These are phyloP conservation scores for Liquidambar formosana DNA, from an alignment of 164 flowering plant genomes.

Conservation along the genomic window DNA sequence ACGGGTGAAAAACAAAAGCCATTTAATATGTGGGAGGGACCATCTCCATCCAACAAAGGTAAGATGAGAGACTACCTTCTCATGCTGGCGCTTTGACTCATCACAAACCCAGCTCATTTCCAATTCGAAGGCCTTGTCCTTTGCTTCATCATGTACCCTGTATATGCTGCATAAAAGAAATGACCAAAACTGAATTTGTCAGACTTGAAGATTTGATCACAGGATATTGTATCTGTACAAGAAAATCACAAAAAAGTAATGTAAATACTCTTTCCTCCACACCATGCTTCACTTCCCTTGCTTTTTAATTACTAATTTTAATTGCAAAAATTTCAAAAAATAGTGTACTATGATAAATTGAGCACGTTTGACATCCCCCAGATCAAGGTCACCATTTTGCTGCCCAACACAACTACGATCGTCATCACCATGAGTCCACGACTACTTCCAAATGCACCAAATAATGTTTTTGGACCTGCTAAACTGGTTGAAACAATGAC, in stretches of 20 bases:
- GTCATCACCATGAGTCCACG: too few relatives aligned
- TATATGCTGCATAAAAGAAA: conserved; percentile 2
- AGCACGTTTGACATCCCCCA: too few relatives aligned
- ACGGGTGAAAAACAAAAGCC: too few relatives aligned
- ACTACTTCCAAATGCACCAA: too few relatives aligned
- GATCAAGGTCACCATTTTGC: too few relatives aligned
- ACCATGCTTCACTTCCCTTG: neutral
- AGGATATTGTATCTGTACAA: neutral
- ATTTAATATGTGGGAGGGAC: neutral
- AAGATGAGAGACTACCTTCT: neutral
- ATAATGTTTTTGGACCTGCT: too few relatives aligned
- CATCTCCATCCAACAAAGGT: neutral
- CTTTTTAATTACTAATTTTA: neutral
- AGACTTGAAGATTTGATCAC: neutral
- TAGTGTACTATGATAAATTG: too few relatives aligned
- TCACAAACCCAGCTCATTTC: conserved; percentile 10
- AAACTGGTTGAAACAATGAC: too few relatives aligned
- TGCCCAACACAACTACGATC: too few relatives aligned
- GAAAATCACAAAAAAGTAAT: neutral
- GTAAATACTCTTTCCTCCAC: neutral
- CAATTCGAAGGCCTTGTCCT: conserved; percentile 11
- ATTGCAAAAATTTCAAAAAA: too few relatives aligned
- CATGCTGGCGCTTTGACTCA: conserved; percentile 8
- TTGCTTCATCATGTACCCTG: conserved; percentile 10
- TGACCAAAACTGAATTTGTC: neutral